phyloP scores from a whole-genome alignment of 345 rosid genomes.

The Citrus mangshanensis region DNA sequence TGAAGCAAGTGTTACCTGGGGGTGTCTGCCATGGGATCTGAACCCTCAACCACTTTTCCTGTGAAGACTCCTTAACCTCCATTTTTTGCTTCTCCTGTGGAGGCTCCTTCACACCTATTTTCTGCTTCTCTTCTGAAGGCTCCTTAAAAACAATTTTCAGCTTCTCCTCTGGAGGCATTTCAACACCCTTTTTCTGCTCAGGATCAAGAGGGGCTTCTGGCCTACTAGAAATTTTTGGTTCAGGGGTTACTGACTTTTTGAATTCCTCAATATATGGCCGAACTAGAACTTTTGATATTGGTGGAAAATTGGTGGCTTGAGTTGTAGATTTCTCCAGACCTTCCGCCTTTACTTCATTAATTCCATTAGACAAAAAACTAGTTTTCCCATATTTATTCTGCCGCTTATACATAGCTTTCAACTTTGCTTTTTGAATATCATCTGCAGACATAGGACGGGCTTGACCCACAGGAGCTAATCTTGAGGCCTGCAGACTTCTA shows the following conservation, averaged over 20 bases:
- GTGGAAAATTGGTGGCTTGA: slow-evolving; percentile 25
- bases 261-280: slow-evolving; percentile 46
- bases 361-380: slow-evolving; percentile 43
- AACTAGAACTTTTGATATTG: slow-evolving; percentile 26
- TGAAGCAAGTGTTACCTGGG: slow-evolving; percentile 66
- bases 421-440: slow-evolving; percentile 97
- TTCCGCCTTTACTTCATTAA: slow-evolving; percentile 39
- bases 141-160: slow-evolving; percentile 23
- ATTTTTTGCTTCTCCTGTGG: slow-evolving; percentile 37
- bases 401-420: slow-evolving; percentile 87
- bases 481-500: slow-evolving; percentile 62
- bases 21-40: slow-evolving; percentile 72
- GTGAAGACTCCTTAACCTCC: slow-evolving; percentile 41
- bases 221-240: slow-evolving; percentile 18
- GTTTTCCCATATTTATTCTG: slow-evolving; percentile 70
- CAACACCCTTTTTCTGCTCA: slow-evolving; percentile 35
- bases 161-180: slow-evolving; percentile 42
- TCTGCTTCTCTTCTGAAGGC: slow-evolving; percentile 33
- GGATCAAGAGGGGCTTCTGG: slow-evolving; percentile 25
- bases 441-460: slow-evolving; percentile 98
- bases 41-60: slow-evolving; percentile 46
- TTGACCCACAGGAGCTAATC: slow-evolving; percentile 49
- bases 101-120: slow-evolving; percentile 28
- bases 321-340: slow-evolving; percentile 35
- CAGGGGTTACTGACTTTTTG: slow-evolving; percentile 25